Base-by-base conservation (phyloP, 164 flowering plant species). In the Litsea cubeba region DNA sequence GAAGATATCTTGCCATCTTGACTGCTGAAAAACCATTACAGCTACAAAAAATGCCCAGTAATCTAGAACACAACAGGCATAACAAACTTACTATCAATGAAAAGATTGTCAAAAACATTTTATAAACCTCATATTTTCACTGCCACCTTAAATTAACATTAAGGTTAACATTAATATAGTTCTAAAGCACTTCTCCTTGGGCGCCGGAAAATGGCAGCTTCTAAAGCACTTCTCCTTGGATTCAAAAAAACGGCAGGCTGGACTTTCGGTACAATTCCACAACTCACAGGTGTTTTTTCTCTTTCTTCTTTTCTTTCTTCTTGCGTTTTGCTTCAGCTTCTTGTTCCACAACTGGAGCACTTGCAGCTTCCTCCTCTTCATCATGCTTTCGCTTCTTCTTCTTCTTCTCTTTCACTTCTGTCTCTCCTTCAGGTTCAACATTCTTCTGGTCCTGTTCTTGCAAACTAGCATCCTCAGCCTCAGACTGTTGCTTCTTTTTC, bases 331-430 rank as follows among this genome's bases (percentile, higher is more conserved):
- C 25, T 57, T 84, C 86, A 17, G 72, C 67, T 64, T 74, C 84
- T 72, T 63, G 78, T 32, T 23, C 50, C 69, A 26, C 12, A 14
- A 20, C 11, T 1, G 15, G 8, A 35, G 35, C 50, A 35, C 51
- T 66, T n/a, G 12, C 58, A 49, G 65, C 23, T 50, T 62, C 83
- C 49, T 79, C 87, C 25, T 72, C 82, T 10, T 83, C 85, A 6
- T 78, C 79, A 62, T 84, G 85, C 78, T 86, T 82, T 63, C 84
- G 81, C 85, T 84, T 88, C 82, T 84, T 87, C 74, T 85, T 87
- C 80, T 84, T 79, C 67, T 78, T 65, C 62, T 63, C 79, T 17
- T 32, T 72, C 5, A 12, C 40, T 35, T 64, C 70, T 8, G 28
- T 30, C 50, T 65, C 76, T 25, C 24, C 76, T 28, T 67, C 76